These are phyloP conservation scores for Kuraishia cidri DNA, from an alignment of 805 yeast genomes.

Conservation along the genomic window DNA sequence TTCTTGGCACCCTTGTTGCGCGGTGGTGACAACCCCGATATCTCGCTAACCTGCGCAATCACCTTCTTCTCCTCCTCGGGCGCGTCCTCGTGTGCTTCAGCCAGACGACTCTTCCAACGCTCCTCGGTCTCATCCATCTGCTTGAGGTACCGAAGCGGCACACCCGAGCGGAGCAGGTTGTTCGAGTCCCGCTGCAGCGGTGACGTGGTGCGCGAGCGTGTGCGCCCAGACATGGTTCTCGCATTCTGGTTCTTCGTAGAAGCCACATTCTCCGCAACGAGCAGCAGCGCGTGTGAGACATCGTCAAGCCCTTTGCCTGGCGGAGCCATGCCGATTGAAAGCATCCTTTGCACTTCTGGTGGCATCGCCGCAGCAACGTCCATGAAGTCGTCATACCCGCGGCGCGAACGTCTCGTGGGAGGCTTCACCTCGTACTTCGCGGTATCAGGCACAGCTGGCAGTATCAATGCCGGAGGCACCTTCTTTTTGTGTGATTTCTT, in stretches of 20 bases:
- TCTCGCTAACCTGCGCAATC: too few species aligned
- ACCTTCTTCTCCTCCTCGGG: too few species aligned
- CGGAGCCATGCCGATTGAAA: slow-evolving; percentile 10
- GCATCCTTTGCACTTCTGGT: slow-evolving; percentile 3
- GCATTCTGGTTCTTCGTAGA: neutral
- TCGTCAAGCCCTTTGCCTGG: slow-evolving; percentile 9
- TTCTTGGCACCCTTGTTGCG: neutral
- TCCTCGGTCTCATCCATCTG: neutral
- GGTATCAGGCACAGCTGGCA: neutral
- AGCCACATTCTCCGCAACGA: slow-evolving; percentile 1
- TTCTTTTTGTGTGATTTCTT: neutral
- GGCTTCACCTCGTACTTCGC: neutral
- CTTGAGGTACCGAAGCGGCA: neutral
- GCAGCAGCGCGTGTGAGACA: slow-evolving; percentile 3
- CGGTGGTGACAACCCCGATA: too few species aligned
- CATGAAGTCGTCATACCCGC: neutral
- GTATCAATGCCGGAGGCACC: neutral
- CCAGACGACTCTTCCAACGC: too few species aligned
- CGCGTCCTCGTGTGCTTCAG: neutral
- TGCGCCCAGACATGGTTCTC: slow-evolving; percentile 1
- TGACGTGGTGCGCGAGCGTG: neutral
- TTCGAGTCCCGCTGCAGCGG: too few species aligned
- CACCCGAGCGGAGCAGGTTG: neutral
- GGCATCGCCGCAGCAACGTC: slow-evolving; percentile 4
- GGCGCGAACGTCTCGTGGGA: neutral